A percentile compares a stretch with the other conserved stretches of the same genome.
These are phyloP conservation scores for Centaurea solstitialis DNA, from an alignment of 129 eudicot genomes.

Conservation along the genomic window DNA sequence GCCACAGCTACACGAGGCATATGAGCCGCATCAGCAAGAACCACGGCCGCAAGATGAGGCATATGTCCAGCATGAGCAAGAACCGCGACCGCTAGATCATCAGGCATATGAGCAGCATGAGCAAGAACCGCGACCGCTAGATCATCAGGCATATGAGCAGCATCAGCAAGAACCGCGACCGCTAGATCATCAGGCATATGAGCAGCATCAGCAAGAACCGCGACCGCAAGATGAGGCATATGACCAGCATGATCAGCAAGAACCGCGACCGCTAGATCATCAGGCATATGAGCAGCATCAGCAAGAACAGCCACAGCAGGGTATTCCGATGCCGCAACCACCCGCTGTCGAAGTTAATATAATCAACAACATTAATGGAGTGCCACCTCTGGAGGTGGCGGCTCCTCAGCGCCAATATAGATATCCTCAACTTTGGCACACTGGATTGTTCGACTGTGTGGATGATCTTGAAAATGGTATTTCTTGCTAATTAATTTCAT, in stretches of 20 bases:
- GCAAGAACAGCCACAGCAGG: not conserved
- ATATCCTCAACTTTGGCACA: constrained; percentile 22
- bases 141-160: no score
- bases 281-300: constrained; percentile 6
- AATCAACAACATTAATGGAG: not conserved
- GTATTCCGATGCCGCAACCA: not conserved
- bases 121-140: not conserved
- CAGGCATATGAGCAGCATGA: constrained; percentile 6
- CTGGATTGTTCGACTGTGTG: constrained; percentile 35
- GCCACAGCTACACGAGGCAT: not conserved
- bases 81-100: no score
- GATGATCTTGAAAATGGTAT: constrained; percentile 38
- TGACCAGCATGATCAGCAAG: no score
- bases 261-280: no score
- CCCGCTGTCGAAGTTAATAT: not conserved
- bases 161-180: not conserved
- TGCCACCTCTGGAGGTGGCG: no score
- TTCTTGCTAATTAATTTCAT: not conserved
- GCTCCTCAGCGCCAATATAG: not conserved
- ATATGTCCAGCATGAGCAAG: no score
- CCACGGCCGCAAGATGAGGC: no score
- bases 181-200: not conserved
- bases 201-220: no score
- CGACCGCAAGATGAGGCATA: no score
- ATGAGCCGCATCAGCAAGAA: no score